phyloP scores from a whole-genome alignment of 2,329 filamentous ascomycete species.

The Immersiporthe knoxdaviesiana region DNA sequence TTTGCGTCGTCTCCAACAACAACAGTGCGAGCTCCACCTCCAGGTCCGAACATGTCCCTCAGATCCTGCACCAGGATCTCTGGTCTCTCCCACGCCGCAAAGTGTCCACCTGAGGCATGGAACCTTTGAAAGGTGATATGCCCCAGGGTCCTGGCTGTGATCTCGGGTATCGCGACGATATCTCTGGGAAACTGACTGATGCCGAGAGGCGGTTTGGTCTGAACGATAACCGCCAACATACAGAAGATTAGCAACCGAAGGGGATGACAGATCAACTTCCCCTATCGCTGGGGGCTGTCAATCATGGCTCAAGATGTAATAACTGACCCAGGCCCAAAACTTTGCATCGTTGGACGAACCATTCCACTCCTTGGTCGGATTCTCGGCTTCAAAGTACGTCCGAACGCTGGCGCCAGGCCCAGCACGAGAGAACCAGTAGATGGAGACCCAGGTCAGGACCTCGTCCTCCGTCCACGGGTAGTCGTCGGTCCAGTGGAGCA shows the following conservation, averaged over 20 bases:
- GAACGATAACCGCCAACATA: too few species aligned
- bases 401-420: slow-evolving; percentile 68
- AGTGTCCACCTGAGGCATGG: slow-evolving; percentile 60
- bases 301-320: not conserved
- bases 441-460: slow-evolving; percentile 72
- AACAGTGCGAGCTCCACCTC: slow-evolving; percentile 48
- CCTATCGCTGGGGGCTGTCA: not conserved
- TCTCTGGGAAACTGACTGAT: slow-evolving; percentile 57
- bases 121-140: slow-evolving; percentile 59
- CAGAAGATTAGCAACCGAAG: not conserved
- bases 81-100: slow-evolving; percentile 64
- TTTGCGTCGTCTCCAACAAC: slow-evolving; percentile 29
- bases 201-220: slow-evolving; percentile 34
- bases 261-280: too few species aligned
- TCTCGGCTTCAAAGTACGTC: slow-evolving; percentile 56
- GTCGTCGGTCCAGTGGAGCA: slow-evolving; percentile 73
- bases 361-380: slow-evolving; percentile 41
- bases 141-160: slow-evolving; percentile 61
- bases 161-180: slow-evolving; percentile 53
- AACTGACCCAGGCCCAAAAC: slow-evolving; percentile 10
- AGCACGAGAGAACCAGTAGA: slow-evolving; percentile 72
- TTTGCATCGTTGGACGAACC: slow-evolving; percentile 19
- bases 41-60: slow-evolving; percentile 57
- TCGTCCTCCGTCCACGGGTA: slow-evolving; percentile 79
- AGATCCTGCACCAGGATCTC: slow-evolving; percentile 57